Conservation (phyloP, 2,329 filamentous ascomycete species). For the Pseudocercospora vitis region DNA sequence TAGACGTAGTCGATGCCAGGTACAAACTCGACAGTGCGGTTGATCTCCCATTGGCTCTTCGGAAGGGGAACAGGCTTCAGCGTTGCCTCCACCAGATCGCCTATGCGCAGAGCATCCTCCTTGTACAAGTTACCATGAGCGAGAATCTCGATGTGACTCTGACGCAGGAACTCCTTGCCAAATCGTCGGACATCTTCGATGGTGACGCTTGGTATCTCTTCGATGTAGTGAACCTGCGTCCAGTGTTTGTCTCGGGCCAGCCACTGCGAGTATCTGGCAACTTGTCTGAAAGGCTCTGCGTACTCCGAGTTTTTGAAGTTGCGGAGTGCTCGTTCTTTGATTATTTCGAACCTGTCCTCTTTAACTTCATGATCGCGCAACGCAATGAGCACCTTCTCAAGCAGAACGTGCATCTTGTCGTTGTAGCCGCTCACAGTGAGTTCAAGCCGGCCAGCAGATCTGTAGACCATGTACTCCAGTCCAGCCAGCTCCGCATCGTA, state of each 20-base stretch:
- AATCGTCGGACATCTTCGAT: slow-evolving; percentile 73
- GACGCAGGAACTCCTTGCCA: slow-evolving; percentile 74
- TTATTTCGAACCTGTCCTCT: slow-evolving; percentile 84
- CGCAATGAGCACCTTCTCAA: slow-evolving; percentile 83
- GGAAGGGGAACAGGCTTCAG: slow-evolving; percentile 74
- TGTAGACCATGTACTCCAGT: slow-evolving; percentile 74
- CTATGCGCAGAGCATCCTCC: slow-evolving; percentile 84
- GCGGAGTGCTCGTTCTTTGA: slow-evolving; percentile 79
- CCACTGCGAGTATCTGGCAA: slow-evolving; percentile 79
- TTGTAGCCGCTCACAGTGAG: slow-evolving; percentile 88
- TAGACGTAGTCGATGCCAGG: slow-evolving; percentile 81
- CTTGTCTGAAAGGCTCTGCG: slow-evolving; percentile 84
- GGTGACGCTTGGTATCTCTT: slow-evolving; percentile 73
- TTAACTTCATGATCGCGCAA: slow-evolving; percentile 82
- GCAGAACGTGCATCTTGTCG: slow-evolving; percentile 85
- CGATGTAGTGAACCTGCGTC: slow-evolving; percentile 75
- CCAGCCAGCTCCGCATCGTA: slow-evolving; percentile 95
- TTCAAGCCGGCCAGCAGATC: slow-evolving; percentile 71
- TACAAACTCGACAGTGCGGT: slow-evolving; percentile 74
- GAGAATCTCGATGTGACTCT: slow-evolving; percentile 84
- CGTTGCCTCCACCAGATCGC: slow-evolving; percentile 75
- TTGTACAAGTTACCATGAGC: slow-evolving; percentile 93
- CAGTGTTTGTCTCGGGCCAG: slow-evolving; percentile 74
- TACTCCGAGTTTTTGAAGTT: slow-evolving; percentile 84
- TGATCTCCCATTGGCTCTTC: slow-evolving; percentile 74